Conservation (phyloP, 345 rosid genomes). For the Euphorbia peplus region DNA sequence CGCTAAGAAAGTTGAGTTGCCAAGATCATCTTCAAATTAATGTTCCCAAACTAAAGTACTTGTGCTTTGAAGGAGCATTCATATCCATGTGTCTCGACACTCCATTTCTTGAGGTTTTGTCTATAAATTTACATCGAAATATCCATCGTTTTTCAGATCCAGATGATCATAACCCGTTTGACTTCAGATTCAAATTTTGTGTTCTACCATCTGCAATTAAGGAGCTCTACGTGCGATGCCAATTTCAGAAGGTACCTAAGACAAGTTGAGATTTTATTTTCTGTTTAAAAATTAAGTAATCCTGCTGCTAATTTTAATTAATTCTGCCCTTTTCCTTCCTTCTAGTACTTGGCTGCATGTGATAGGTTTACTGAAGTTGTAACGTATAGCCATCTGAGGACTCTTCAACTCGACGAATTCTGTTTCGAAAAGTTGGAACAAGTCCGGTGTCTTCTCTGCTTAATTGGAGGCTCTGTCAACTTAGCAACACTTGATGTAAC, state of each 20-base stretch:
- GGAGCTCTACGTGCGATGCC: conserved; percentile 15
- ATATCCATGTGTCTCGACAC: conserved; percentile 4
- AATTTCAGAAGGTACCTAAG: conserved; percentile 11
- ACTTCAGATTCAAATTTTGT: conserved; percentile 7
- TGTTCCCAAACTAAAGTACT: conserved; percentile 6
- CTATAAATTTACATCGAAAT: conserved; percentile 2
- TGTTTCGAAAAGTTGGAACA: conserved; percentile 12
- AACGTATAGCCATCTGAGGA: conserved; percentile 10
- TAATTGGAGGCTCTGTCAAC: not conserved
- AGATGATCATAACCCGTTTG: conserved; percentile 9
- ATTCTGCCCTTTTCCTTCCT: conserved; percentile 6
- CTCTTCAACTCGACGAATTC: not conserved
- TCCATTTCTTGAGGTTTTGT: not conserved
- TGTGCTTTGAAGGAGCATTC: conserved; percentile 11
- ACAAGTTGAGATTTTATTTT: not conserved
- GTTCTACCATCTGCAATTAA: conserved; percentile 10
- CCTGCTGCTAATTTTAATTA: no score
- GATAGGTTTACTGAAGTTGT: not conserved
- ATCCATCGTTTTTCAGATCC: not conserved
- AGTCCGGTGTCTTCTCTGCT: not conserved
- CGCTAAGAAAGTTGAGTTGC: not conserved
- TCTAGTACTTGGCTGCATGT: conserved; percentile 11
- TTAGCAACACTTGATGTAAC: not conserved
- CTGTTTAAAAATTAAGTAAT: not conserved
- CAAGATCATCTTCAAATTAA: conserved; percentile 6